A percentile compares a stretch with the other conserved stretches of the same genome.
These are phyloP conservation scores for Cordyceps fumosorosea DNA, from an alignment of 2,329 filamentous ascomycete species.

Conservation along the genomic window DNA sequence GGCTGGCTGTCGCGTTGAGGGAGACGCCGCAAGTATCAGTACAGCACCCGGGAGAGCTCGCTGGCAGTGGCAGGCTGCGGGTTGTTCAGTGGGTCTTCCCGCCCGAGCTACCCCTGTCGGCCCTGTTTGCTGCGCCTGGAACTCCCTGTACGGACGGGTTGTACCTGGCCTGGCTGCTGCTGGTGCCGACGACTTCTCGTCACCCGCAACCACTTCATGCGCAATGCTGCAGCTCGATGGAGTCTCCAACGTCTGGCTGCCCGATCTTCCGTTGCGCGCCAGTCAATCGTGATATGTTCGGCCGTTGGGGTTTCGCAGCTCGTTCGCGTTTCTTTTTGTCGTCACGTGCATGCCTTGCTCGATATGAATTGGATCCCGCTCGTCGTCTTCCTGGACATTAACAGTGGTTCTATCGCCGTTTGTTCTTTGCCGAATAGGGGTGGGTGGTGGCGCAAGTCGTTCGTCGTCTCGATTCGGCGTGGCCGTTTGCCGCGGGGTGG, in stretches of 20 bases:
- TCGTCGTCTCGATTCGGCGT: not conserved
- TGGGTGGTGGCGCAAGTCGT: not conserved
- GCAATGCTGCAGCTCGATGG: constrained; percentile 6
- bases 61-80: not conserved
- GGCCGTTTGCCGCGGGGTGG: not conserved
- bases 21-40: not conserved
- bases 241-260: not conserved
- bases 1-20: not conserved
- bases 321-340: not conserved
- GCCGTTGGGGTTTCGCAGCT: not conserved
- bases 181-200: not conserved
- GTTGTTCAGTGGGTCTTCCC: not conserved
- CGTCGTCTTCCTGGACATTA: constrained; percentile 3
- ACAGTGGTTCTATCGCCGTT: constrained; percentile 6
- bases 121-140: not conserved
- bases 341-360: not conserved
- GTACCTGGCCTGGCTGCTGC: not conserved
- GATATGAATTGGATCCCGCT: not conserved
- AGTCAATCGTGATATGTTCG: not conserved
- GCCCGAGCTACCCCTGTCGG: constrained; percentile 4
- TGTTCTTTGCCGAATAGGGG: not conserved
- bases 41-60: not conserved
- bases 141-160: not conserved
- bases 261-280: not conserved
- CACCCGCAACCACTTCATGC: not conserved